Evolutionary conservation across 352 stramenopile genomes (phyloP), one percentile per base, ranked within the genome.

Genomic region (Elongisporangium anandrum): DNA sequence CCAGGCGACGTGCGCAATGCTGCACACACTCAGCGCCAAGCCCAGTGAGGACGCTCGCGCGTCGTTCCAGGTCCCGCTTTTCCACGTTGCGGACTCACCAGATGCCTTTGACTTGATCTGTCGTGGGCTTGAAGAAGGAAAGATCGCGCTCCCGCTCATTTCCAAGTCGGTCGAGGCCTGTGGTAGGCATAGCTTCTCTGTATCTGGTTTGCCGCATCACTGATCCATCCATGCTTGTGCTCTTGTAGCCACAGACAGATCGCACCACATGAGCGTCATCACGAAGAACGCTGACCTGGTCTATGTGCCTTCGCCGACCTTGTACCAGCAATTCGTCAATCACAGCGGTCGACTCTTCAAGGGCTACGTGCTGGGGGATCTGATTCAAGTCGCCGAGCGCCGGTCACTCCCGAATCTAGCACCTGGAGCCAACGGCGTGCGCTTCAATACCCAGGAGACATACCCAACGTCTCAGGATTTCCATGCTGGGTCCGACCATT

Each of bases 271-370:
- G 85, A 88, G 75, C 55, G 81, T 95, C 53, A 70, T 93, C 53
- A 88, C 85, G 5, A 78, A 84, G 64, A 63, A 65, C 15, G 69
- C 77, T 20, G 81, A 95, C 51, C 62, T 95, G 21, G 39, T 71
- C 45, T 72, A 77, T 50, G 60, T 88, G 23, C 69, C 86, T 34
- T 79, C 77, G 41, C 79, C 85, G 2, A 61, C 66, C 19, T 60
- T 95, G 21, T 90, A 92, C 54, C 85, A 95, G 83, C 81, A 92
- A 56, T 95, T 88, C 57, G 66, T 95, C 47, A 95, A 95, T 56
- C 85, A 95, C 60, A 89, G 78, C 51, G 73, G 70, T 7, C 71
- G 80, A 4, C 70, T 95, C 6, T 95, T 88, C 56, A 95, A 95
- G 59, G 85, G 85, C 47, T 95, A 95, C 59, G 83, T 93, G 48